Base-by-base conservation (phyloP, 164 flowering plant genomes). In the Stephania cephalantha region DNA sequence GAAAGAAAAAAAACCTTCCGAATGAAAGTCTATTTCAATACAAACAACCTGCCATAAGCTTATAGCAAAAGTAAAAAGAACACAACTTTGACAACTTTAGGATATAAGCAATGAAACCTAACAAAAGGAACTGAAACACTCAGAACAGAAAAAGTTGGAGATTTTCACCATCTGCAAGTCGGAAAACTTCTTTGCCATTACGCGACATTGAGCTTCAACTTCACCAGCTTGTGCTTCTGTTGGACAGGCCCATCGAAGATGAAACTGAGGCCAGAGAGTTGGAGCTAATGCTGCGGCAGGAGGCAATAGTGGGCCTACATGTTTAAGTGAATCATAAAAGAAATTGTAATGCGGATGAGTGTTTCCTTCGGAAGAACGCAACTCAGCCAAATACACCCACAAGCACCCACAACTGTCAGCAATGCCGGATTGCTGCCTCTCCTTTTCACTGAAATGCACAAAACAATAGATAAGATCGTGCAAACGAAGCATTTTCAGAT, bases 231-330 rank as follows among this genome's bases (percentile, higher is more conserved):
- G 92, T 20, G 91, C 87, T 87, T 94, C 97, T 29, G 86, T 76
- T 6, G 98, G 98, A 77, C 96, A 96, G 68, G 97, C 88, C 97
- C 97, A 96, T 68, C 98, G 88, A 71, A 96, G 94, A 83, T 94
- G 99, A 78, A 94, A 96, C 71, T 94, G 93, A 53, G 99, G 99
- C 97, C 97, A 96, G 31, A 96, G 78, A 4, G 97, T 92, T 67
- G 99, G 99, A 71, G 99, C 97, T 78, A 96, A 84, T 78, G 99
- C 97, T 77, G 99, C 99, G 0, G 99, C 99, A 65, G 95, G 97
- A 76, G 98, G 97, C 65, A 91, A 80, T 12, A 96, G 77, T 30
- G 94, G 86, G 52, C 88, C 91, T 42, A 79, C 79, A 78, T 87
- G 84, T 83, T 86, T 92, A 17, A 71, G 50, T 46, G 94, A 88